phyloP scores from a whole-genome alignment of 1,284 basidiomycete species.

The Amylostereum areolatum region DNA sequence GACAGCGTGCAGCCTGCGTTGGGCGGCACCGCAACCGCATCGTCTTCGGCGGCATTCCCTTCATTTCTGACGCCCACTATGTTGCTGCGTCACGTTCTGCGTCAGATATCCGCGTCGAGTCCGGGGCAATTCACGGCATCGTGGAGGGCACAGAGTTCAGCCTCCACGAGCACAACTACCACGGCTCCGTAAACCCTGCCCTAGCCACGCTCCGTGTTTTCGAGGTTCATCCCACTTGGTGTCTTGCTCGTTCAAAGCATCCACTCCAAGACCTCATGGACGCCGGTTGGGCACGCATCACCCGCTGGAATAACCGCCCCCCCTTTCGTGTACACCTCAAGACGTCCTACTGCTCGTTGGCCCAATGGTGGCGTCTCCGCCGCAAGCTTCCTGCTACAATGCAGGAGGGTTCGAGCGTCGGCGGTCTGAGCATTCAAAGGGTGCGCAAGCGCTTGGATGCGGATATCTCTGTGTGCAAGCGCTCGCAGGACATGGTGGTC shows the following conservation, averaged over 20 bases:
- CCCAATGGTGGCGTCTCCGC: constrained; percentile 30
- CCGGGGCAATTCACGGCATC: constrained; percentile 55
- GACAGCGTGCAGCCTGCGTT: constrained; percentile 45
- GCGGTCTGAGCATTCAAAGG: constrained; percentile 29
- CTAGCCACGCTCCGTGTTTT: constrained; percentile 42
- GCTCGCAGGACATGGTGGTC: constrained; percentile 28
- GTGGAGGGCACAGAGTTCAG: constrained; percentile 54
- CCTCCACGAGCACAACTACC: constrained; percentile 52
- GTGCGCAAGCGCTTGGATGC: constrained; percentile 29
- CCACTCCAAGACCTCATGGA: constrained; percentile 25
- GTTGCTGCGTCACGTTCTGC: constrained; percentile 35
- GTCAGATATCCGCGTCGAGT: constrained; percentile 39
- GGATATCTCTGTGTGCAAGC: constrained; percentile 34
- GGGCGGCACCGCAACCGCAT: constrained; percentile 43
- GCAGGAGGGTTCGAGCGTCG: constrained; percentile 18
- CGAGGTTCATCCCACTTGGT: constrained; percentile 54
- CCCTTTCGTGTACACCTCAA: constrained; percentile 42
- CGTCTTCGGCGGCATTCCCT: constrained; percentile 51
- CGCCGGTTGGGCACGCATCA: constrained; percentile 50
- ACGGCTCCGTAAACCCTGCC: constrained; percentile 48
- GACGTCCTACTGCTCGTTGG: constrained; percentile 30
- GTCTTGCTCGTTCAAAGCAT: constrained; percentile 38
- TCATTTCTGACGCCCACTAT: constrained; percentile 40
- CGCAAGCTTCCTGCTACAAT: constrained; percentile 18
- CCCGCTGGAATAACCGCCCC: constrained; percentile 46